Evolutionary conservation across 2,329 filamentous ascomycete species (phyloP).

Genomic region (Moelleriella libera): DNA sequence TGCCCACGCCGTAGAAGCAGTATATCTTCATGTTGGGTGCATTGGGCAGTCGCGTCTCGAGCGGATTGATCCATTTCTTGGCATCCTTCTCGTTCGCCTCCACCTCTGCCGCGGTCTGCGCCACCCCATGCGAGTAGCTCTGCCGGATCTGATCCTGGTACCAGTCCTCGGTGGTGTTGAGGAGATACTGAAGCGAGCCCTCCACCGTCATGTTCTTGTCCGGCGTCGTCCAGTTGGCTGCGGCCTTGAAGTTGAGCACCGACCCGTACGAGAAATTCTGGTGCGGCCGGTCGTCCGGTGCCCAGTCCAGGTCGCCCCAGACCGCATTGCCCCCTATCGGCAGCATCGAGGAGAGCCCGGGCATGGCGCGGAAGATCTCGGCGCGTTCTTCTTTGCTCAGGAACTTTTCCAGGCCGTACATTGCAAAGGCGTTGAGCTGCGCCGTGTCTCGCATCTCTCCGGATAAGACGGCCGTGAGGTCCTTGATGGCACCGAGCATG

Average conservation of each 20-base stretch:
- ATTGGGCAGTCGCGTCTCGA: slow-evolving; percentile 74
- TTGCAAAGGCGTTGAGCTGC: slow-evolving; percentile 88
- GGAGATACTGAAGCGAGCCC: slow-evolving; percentile 63
- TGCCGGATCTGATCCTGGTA: slow-evolving; percentile 58
- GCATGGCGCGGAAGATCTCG: slow-evolving; percentile 93
- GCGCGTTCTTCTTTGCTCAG: slow-evolving; percentile 79
- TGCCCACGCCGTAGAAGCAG: slow-evolving; percentile 93
- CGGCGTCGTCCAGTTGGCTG: slow-evolving; percentile 47
- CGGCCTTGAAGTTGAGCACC: slow-evolving; percentile 68
- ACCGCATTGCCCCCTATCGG: slow-evolving; percentile 85
- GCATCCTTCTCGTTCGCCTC: slow-evolving; percentile 66
- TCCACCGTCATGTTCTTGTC: slow-evolving; percentile 68
- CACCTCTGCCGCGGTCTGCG: slow-evolving; percentile 65
- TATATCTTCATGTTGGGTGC: slow-evolving; percentile 88
- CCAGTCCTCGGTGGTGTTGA: slow-evolving; percentile 71
- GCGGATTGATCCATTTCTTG: slow-evolving; percentile 85
- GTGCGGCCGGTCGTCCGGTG: slow-evolving; percentile 69
- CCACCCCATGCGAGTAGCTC: slow-evolving; percentile 81
- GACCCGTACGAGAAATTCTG: slow-evolving; percentile 66
- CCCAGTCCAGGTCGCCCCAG: slow-evolving; percentile 84
- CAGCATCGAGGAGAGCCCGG: slow-evolving; percentile 90
- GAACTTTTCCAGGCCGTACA: slow-evolving; percentile 94
- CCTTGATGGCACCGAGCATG: slow-evolving; percentile 92
- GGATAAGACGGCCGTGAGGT: slow-evolving; percentile 75
- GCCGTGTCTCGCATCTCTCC: slow-evolving; percentile 98